phyloP scores from a whole-genome alignment of 768 basidiomycete genomes.

The Agrocybe chaxingu region DNA sequence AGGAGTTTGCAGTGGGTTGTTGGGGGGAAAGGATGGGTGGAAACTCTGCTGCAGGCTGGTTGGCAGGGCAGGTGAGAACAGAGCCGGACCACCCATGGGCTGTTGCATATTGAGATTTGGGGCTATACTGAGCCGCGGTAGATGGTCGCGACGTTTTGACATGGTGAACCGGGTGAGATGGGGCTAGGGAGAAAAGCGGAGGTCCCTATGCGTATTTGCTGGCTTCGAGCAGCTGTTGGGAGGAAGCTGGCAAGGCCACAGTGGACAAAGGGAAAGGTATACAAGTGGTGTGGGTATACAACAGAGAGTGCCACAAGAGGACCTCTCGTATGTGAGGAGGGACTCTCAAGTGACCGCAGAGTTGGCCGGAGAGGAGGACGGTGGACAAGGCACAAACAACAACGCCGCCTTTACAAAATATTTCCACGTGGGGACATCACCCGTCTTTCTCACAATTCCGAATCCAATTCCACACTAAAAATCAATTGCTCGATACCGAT shows the following conservation, averaged over 20 bases:
- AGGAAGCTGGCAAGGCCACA: not conserved
- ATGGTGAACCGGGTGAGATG: conserved; percentile 9
- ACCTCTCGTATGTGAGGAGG: not conserved
- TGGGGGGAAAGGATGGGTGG: conserved; percentile 51
- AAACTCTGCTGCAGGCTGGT: conserved; percentile 56
- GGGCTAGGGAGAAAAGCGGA: not conserved
- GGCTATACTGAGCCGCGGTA: conserved; percentile 57
- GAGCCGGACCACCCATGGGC: conserved; percentile 40
- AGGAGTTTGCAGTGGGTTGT: conserved; percentile 61
- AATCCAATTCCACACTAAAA: not conserved
- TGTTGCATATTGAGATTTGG: conserved; percentile 55
- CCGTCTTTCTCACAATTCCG: not conserved
- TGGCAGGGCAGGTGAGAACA: conserved; percentile 67
- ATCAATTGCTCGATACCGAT: no score
- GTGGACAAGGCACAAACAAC: not conserved
- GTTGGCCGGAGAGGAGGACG: not conserved
- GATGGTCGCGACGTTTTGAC: conserved; percentile 48
- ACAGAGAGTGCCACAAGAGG: not conserved
- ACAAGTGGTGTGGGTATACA: not conserved
- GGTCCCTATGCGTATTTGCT: no score
- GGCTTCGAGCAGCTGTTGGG: no score
- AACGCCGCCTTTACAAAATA: not conserved
- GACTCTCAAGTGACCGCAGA: not conserved
- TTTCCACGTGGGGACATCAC: not conserved
- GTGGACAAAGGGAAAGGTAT: not conserved